A percentile compares a stretch with the other conserved stretches of the same genome.
phyloP scores from a whole-genome alignment of 202 grass and related monocot species.

The Carex arenaria region DNA sequence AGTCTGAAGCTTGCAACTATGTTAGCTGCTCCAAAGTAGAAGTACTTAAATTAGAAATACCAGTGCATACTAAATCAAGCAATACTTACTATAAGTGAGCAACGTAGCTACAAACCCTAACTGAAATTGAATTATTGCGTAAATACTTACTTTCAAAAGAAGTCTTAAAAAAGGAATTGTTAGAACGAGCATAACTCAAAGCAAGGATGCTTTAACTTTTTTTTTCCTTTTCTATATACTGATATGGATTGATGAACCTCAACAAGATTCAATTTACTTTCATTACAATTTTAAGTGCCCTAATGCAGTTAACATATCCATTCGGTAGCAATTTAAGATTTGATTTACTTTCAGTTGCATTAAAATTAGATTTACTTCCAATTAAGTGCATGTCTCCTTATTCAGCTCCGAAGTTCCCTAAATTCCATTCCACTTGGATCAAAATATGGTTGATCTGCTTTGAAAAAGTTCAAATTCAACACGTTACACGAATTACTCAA shows the following conservation, averaged over 20 bases:
- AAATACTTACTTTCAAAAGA: background rate
- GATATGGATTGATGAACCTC: background rate
- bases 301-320: background rate
- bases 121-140: background rate
- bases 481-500: background rate
- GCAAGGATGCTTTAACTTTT: background rate
- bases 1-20: conserved; percentile 69
- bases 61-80: background rate
- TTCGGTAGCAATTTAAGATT: background rate
- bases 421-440: background rate
- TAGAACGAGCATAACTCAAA: background rate
- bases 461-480: background rate
- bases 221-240: background rate
- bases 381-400: background rate
- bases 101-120: background rate
- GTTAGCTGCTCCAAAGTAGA: conserved; percentile 46
- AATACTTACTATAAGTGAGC: background rate
- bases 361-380: background rate
- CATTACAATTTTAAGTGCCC: background rate
- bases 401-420: background rate
- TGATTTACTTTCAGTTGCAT: background rate
- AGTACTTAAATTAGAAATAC: background rate
- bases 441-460: background rate
- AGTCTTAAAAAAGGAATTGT: background rate
- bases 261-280: background rate